Conservation (phyloP, 192 early-diverging fungal species). For the Coemansia sp. region DNA sequence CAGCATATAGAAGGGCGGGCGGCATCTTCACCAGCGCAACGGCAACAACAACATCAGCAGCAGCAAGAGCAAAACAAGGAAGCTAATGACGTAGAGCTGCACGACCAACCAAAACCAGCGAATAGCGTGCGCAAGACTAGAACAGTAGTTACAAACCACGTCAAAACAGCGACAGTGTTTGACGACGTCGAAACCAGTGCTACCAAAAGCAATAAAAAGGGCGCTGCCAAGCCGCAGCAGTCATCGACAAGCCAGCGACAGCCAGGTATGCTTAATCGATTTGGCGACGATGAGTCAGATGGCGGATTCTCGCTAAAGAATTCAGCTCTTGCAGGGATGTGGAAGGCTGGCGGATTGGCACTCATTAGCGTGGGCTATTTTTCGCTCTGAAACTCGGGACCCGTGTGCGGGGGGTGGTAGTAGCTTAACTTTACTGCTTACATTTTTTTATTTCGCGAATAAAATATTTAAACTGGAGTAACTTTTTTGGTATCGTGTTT, state of each 20-base stretch:
- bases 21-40: neutral
- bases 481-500: neutral
- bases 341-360: neutral
- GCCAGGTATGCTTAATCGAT: slow-evolving; percentile 8
- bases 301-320: neutral
- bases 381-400: neutral
- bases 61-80: neutral
- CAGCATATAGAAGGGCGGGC: neutral
- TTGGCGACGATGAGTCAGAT: slow-evolving; percentile 10
- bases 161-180: slow-evolving; percentile 5
- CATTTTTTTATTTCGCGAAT: neutral
- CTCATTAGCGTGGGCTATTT: neutral
- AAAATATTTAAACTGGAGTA: neutral
- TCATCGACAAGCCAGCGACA: neutral
- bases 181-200: neutral
- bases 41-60: neutral
- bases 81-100: neutral
- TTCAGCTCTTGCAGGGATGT: neutral
- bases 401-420: neutral
- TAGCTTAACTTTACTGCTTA: neutral
- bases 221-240: neutral
- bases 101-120: neutral
- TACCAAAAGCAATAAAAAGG: neutral
- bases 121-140: neutral
- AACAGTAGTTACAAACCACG: neutral